Conservation (phyloP, 2,329 filamentous ascomycete species). For the Esteya vermicola region DNA sequence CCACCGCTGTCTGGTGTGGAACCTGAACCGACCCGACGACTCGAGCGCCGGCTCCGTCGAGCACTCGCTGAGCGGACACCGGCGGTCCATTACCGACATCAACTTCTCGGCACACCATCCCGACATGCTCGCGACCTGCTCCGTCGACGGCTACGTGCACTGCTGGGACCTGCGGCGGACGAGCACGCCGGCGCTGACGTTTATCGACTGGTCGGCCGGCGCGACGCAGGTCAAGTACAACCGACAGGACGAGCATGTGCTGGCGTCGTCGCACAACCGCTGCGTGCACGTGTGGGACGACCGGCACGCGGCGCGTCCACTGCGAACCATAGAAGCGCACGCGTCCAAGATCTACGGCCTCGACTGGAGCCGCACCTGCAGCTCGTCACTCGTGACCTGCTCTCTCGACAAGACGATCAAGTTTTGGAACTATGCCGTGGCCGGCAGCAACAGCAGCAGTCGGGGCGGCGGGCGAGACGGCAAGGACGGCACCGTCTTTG, state of each 20-base stretch:
- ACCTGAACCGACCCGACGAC: constrained; percentile 66
- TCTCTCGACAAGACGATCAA: constrained; percentile 87
- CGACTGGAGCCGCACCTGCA: constrained; percentile 75
- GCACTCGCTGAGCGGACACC: constrained; percentile 70
- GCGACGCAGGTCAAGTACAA: constrained; percentile 95
- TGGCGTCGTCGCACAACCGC: constrained; percentile 83
- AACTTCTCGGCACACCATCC: constrained; percentile 92
- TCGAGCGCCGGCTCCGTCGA: constrained; percentile 60
- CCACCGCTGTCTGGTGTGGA: constrained; percentile 89
- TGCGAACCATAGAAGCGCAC: constrained; percentile 77
- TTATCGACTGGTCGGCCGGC: constrained; percentile 86
- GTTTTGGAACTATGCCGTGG: constrained; percentile 62
- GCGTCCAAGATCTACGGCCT: constrained; percentile 89
- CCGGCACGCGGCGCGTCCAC: constrained; percentile 59
- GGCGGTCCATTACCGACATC: constrained; percentile 84
- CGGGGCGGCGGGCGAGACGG: not conserved
- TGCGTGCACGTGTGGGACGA: constrained; percentile 86
- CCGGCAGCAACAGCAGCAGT: not conserved
- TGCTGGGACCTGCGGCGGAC: constrained; percentile 78
- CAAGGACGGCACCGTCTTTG: not conserved
- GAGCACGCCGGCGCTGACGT: constrained; percentile 59
- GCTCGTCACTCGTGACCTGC: constrained; percentile 67
- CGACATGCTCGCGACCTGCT: constrained; percentile 77
- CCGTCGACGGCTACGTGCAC: constrained; percentile 85
- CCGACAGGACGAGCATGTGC: constrained; percentile 68